Percentiles rank a stretch among this genome's conserved stretches.
phyloP scores from a whole-genome alignment of 2,329 filamentous ascomycete genomes.

The Penicillium hordei region DNA sequence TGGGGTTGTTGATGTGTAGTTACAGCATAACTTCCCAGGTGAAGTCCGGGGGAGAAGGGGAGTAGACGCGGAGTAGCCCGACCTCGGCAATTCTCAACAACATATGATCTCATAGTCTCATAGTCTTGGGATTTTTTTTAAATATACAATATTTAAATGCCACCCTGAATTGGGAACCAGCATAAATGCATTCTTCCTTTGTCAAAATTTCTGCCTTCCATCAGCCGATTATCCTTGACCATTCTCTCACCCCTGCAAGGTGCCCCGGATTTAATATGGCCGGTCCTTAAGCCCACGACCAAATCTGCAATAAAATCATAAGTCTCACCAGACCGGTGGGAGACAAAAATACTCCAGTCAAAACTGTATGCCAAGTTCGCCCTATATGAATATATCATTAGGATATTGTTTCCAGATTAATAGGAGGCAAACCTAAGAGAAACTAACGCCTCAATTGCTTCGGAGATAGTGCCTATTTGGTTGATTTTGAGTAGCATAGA shows the following conservation, averaged over 20 bases:
- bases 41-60: conserved; percentile 8
- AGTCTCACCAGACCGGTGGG: conserved; percentile 46
- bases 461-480: conserved; percentile 46
- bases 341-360: conserved; percentile 46
- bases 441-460: conserved; percentile 42
- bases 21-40: neutral
- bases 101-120: neutral
- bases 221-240: conserved; percentile 47
- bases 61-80: neutral
- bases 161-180: neutral
- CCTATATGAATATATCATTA: conserved; percentile 19
- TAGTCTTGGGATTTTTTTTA: too few relatives aligned
- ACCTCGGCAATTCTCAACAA: conserved; percentile 3
- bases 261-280: conserved; percentile 45
- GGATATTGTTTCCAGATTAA: neutral
- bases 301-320: conserved; percentile 49
- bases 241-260: conserved; percentile 45
- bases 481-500: conserved; percentile 46
- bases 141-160: neutral
- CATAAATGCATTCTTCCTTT: neutral
- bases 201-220: conserved; percentile 39
- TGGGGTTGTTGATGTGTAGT: conserved; percentile 5
- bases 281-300: conserved; percentile 39
- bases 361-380: conserved; percentile 33
- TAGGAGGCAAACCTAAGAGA: neutral